Percentiles rank a stretch among this genome's conserved stretches.
These are phyloP conservation scores for Vitis rotundifolia DNA, from an alignment of 164 flowering plant species.

Conservation along the genomic window DNA sequence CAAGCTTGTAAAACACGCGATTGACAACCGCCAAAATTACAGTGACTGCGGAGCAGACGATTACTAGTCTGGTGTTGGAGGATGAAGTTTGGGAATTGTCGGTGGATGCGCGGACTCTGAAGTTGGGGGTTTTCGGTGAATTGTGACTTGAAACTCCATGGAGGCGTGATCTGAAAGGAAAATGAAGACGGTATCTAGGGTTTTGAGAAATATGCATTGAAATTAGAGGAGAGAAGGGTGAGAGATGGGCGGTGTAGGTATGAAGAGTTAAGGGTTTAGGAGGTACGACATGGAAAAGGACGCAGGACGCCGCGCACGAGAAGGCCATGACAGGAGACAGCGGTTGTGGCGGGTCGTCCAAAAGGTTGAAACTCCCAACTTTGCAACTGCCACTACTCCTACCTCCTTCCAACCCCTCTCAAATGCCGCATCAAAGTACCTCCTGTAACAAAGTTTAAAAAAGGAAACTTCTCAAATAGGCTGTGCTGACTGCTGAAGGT, in stretches of 20 bases:
- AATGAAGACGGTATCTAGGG: constrained; percentile 2
- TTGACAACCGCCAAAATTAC: constrained; percentile 62
- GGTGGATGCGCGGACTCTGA: constrained; percentile 24
- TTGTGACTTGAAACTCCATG: constrained; percentile 6
- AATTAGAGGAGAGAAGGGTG: not conserved
- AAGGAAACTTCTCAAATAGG: no score
- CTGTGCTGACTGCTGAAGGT: no score
- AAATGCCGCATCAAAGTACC: no score
- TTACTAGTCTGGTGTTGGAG: constrained; percentile 17
- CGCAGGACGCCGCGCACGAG: not conserved
- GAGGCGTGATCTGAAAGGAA: not conserved
- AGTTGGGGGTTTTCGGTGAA: constrained; percentile 9
- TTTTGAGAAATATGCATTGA: constrained; percentile 10
- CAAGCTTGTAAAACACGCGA: constrained; percentile 91
- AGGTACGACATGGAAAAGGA: not conserved
- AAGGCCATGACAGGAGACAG: not conserved
- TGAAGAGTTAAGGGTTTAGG: no score
- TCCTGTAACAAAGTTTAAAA: no score
- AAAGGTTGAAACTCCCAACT: no score
- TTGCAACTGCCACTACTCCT: no score
- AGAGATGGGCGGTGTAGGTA: not conserved
- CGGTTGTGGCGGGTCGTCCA: no score
- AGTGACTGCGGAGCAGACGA: constrained; percentile 49
- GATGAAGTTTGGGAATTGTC: not conserved
- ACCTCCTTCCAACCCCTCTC: no score